Percentiles rank a stretch among this genome's conserved stretches.
Evolutionary conservation across 2,329 filamentous ascomycete species (phyloP).

Genomic region (Cytospora piceicola): DNA sequence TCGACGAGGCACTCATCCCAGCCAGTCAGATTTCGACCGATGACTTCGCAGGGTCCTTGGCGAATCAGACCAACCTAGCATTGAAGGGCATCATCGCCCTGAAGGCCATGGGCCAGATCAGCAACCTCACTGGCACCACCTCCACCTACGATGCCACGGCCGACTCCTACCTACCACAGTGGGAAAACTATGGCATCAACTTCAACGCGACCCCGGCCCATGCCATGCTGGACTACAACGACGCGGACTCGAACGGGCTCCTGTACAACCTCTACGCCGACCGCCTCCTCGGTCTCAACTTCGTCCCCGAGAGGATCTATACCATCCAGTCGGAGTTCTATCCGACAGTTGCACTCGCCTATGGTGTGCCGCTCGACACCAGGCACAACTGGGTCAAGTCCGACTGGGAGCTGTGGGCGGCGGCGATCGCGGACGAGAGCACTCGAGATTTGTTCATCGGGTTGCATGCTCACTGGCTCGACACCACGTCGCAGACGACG

Average conservation of each 20-base stretch:
- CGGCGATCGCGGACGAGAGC: constrained; percentile 68
- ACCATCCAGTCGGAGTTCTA: constrained; percentile 80
- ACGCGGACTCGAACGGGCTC: constrained; percentile 54
- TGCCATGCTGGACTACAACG: constrained; percentile 78
- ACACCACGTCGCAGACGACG: constrained; percentile 58
- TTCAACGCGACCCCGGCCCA: constrained; percentile 64
- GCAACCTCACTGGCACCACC: constrained; percentile 62
- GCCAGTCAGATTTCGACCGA: constrained; percentile 80
- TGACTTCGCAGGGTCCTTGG: constrained; percentile 79
- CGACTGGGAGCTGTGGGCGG: constrained; percentile 86
- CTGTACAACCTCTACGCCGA: constrained; percentile 87
- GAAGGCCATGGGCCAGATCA: constrained; percentile 76
- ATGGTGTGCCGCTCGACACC: constrained; percentile 81
- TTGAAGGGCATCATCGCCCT: constrained; percentile 85
- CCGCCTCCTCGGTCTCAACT: constrained; percentile 73
- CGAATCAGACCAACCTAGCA: constrained; percentile 80
- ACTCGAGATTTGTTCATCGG: constrained; percentile 70
- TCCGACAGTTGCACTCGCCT: constrained; percentile 69
- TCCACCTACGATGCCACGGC: constrained; percentile 66
- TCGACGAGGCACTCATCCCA: constrained; percentile 75
- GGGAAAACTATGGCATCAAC: constrained; percentile 73
- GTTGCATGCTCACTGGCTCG: constrained; percentile 73
- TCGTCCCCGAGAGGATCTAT: constrained; percentile 77
- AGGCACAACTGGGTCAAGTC: constrained; percentile 82
- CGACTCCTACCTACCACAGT: constrained; percentile 70